Conservation (phyloP, 2,329 filamentous ascomycete species). For the Colletotrichum sp. region DNA sequence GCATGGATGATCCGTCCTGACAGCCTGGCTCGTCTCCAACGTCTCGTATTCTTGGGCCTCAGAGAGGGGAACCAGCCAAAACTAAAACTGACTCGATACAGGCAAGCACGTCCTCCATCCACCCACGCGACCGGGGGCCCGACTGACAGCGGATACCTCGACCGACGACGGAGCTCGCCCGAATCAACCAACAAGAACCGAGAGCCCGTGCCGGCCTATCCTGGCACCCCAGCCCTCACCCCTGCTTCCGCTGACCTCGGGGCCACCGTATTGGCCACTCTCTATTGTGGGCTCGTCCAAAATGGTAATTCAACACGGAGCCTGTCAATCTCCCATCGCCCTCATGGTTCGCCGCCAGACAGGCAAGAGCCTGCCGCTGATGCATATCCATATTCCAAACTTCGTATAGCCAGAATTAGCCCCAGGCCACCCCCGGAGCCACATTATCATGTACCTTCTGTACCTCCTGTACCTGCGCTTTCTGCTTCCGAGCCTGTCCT, state of each 20-base stretch:
- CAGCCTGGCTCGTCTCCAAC: constrained; percentile 13
- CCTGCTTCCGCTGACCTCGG: background rate
- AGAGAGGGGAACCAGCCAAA: background rate
- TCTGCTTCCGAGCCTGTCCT: background rate
- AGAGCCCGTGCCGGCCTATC: constrained; percentile 3
- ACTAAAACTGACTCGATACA: constrained; percentile 20
- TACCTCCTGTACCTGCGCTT: background rate
- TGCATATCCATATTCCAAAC: constrained; percentile 23
- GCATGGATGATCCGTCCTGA: constrained; percentile 14
- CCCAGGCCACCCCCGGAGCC: constrained; percentile 17
- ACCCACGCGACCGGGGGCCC: background rate
- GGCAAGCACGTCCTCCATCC: constrained; percentile 2
- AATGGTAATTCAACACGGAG: constrained; percentile 15
- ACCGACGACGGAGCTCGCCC: constrained; percentile 19
- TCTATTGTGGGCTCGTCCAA: constrained; percentile 12
- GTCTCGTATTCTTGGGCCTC: constrained; percentile 12
- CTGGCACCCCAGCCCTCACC: background rate
- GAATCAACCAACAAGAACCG: constrained; percentile 16
- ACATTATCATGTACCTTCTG: background rate
- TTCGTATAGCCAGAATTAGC: constrained; percentile 22
- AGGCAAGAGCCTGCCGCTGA: constrained; percentile 12
- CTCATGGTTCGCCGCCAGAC: constrained; percentile 18
- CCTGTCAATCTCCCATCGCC: constrained; percentile 17
- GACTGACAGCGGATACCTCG: constrained; percentile 20
- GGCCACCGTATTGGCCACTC: constrained; percentile 17